Percentiles rank a stretch among this genome's conserved stretches.
These are phyloP conservation scores for Hemisphaericaspora nanyangensis DNA, from an alignment of 805 yeast species.

Conservation along the genomic window DNA sequence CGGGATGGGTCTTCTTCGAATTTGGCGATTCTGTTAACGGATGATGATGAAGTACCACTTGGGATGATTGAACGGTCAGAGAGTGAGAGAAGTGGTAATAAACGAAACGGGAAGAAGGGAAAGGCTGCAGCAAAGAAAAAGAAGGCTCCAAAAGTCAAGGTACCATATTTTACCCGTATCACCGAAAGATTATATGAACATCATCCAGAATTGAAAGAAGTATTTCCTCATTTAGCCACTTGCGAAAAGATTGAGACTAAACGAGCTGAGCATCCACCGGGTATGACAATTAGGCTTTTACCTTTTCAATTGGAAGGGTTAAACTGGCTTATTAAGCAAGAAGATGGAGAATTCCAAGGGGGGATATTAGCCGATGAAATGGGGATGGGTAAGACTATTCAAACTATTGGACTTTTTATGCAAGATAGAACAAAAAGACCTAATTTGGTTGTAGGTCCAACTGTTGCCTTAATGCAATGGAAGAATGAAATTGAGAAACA, in stretches of 20 bases:
- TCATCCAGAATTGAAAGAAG: slow-evolving; percentile 75
- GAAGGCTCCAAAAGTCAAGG: slow-evolving; percentile 49
- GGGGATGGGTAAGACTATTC: slow-evolving; percentile 99
- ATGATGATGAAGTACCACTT: slow-evolving; percentile 25
- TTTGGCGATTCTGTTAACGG: slow-evolving; percentile 25
- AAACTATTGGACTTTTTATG: slow-evolving; percentile 86
- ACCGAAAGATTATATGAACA: slow-evolving; percentile 64
- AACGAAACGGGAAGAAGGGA: slow-evolving; percentile 7
- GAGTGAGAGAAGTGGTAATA: slow-evolving; percentile 19
- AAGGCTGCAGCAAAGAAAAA: slow-evolving; percentile 22
- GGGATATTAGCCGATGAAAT: slow-evolving; percentile 97
- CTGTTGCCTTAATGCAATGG: slow-evolving; percentile 99
- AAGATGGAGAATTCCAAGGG: slow-evolving; percentile 72
- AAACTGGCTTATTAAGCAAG: slow-evolving; percentile 84
- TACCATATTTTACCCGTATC: slow-evolving; percentile 65
- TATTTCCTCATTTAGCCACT: slow-evolving; percentile 61
- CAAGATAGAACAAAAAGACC: slow-evolving; percentile 64
- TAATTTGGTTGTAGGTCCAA: slow-evolving; percentile 90
- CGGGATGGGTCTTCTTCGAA: slow-evolving; percentile 20
- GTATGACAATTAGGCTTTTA: slow-evolving; percentile 65
- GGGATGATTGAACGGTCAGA: slow-evolving; percentile 17
- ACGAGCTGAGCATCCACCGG: slow-evolving; percentile 71
- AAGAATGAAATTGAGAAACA: slow-evolving; percentile 85
- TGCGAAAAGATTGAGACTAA: slow-evolving; percentile 46
- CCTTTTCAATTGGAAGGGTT: slow-evolving; percentile 95